Conservation (phyloP, 768 basidiomycete genomes). For the Auricularia sp. region DNA sequence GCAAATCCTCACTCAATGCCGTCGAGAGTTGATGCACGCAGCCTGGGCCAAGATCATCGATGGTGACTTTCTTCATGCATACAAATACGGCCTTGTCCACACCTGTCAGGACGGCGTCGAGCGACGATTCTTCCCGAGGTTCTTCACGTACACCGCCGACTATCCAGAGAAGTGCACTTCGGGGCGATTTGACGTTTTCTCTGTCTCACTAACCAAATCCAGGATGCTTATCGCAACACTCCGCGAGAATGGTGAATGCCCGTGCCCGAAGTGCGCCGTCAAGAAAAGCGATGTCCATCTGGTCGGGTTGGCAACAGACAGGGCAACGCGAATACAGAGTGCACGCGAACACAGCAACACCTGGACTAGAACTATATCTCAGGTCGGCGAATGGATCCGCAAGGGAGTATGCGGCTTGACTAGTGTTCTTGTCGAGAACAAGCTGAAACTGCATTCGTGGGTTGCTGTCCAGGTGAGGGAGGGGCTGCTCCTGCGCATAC, state of each 20-base stretch:
- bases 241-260: constrained; percentile 20
- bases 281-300: constrained; percentile 10
- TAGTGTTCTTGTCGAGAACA: constrained; percentile 2
- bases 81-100: constrained; percentile 18
- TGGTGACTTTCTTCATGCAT: constrained; percentile 16
- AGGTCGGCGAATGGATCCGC: not conserved
- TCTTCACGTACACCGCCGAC: constrained; percentile 27
- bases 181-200: not conserved
- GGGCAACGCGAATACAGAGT: not conserved
- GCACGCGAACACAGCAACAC: not conserved
- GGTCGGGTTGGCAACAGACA: constrained; percentile 19
- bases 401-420: constrained; percentile 5
- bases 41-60: constrained; percentile 19
- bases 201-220: not conserved
- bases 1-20: constrained; percentile 13
- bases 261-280: constrained; percentile 22
- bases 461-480: not conserved
- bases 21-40: constrained; percentile 23
- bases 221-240: constrained; percentile 21
- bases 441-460: constrained; percentile 8
- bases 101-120: constrained; percentile 19
- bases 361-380: not conserved
- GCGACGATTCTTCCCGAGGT: constrained; percentile 17
- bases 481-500: not conserved
- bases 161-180: constrained; percentile 29